Base-by-base conservation (phyloP, 1,139 yeast species). In the Candida tetrigidarum region DNA sequence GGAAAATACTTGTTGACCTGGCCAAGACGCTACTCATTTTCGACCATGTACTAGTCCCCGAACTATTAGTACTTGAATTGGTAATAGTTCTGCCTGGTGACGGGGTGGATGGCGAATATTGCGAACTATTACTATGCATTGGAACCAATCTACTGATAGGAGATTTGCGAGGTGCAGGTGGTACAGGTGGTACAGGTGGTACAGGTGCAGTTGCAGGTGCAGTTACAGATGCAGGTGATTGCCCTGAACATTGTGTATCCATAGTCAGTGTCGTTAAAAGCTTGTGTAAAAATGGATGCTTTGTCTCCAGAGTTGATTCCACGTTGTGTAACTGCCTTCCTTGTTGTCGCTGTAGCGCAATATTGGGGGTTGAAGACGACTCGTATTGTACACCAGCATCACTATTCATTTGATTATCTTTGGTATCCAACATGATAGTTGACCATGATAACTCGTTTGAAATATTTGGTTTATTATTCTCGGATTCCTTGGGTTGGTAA, bases 1-100 rank as follows among this genome's bases (percentile, higher is more conserved):
- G 74, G 44, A 69, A 69, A 5, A 69, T 52, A 23, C 64, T 55
- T 2, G 68, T 51, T 0, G 73, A 66, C 45, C 66, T 69, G 2
- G 67, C 58, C 32, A 69, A 51, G n/a, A 67, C 66, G 15, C 53
- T 60, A 27, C 64, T 58, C 58, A 66, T 60, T 46, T 62, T 65
- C 1, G 54, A 45, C 18, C 53, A 44, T 7, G 52, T 39, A 4
- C 56, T 42, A 4, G 47, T 30, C 25, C 38, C 42, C 9, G 32
- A 16, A 28, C 40, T 36, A 18, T 32, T 26, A 19, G 28, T 30
- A 14, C 41, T 26, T 6, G 28, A n/a, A 32, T 44, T 42, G 14
- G 22, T 18, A 6, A 32, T 51, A 33, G 18, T 42, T 34, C 23
- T 27, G 23, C 39, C 40, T 18, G 44, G 45, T 12, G 42, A 22